These are phyloP conservation scores for Mortierella hygrophila DNA, from an alignment of 192 early-diverging fungal genomes.

Conservation along the genomic window DNA sequence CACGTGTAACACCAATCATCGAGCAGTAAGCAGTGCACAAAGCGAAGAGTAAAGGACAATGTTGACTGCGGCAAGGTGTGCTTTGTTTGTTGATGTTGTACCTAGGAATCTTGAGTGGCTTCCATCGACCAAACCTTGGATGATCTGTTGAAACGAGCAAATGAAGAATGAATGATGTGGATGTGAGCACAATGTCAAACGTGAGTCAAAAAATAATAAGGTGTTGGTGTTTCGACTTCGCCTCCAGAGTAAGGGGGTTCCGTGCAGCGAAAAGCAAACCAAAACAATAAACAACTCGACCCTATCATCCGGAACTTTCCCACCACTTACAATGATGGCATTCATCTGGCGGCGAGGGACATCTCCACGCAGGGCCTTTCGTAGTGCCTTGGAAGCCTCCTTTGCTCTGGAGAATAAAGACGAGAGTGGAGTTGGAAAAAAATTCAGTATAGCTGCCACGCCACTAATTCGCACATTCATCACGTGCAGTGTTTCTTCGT, in stretches of 20 bases:
- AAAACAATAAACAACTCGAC: too few species aligned
- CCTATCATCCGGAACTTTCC: too few species aligned
- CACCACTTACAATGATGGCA: conserved; percentile 21
- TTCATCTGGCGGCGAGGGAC: conserved; percentile 35
- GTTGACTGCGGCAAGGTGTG: neutral
- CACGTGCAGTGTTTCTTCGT: neutral
- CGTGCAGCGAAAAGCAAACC: neutral
- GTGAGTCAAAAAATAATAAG: neutral
- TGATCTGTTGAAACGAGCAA: neutral
- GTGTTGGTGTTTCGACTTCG: neutral
- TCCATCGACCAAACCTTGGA: conserved; percentile 11
- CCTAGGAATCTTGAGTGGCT: conserved; percentile 15
- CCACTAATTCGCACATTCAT: neutral
- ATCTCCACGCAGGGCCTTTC: conserved; percentile 20
- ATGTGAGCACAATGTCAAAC: neutral
- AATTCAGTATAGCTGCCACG: neutral
- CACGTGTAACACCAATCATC: neutral
- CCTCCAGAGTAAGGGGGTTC: neutral
- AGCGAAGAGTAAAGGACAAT: neutral
- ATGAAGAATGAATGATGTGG: neutral
- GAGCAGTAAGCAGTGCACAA: too few species aligned
- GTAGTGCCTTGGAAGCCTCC: conserved; percentile 37
- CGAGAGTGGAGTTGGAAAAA: too few species aligned
- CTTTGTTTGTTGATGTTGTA: neutral
- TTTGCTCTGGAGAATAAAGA: neutral